These are phyloP conservation scores for Volvox carteri DNA, from an alignment of 163 green algal genomes.

Conservation along the genomic window DNA sequence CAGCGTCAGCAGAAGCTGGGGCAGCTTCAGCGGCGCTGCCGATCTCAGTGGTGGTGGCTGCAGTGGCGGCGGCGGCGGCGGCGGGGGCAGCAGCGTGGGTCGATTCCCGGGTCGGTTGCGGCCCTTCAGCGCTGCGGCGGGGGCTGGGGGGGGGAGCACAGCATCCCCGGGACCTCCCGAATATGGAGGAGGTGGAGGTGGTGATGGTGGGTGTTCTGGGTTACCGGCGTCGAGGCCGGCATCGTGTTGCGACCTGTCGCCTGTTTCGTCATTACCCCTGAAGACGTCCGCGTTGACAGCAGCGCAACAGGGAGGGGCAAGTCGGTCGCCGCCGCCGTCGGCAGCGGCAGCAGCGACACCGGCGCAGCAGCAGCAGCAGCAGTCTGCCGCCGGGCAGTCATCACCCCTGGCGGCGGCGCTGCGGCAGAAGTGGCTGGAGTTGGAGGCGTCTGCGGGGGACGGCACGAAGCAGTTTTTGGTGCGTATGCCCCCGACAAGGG, in stretches of 20 bases:
- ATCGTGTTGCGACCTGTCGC: constrained; percentile 2
- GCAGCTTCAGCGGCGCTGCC: no score
- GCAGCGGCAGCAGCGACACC: background rate
- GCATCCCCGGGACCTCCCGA: background rate
- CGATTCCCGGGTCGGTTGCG: constrained; percentile 13
- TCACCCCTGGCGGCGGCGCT: background rate
- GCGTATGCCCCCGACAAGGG: no score
- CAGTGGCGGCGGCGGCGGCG: background rate
- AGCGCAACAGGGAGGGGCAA: no score
- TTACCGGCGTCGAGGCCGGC: constrained; percentile 13
- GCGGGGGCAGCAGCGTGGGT: background rate
- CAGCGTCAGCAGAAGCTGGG: no score
- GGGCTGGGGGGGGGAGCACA: background rate
- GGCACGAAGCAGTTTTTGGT: constrained; percentile 55
- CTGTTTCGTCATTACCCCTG: no score
- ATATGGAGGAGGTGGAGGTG: background rate
- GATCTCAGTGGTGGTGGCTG: no score
- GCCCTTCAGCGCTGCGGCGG: background rate
- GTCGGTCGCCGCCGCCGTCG: no score
- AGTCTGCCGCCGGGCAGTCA: no score
- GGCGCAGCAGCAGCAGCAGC: no score
- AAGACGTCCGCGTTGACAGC: no score
- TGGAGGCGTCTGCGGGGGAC: constrained; percentile 37
- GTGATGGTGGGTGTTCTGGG: background rate
- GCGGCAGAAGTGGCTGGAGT: constrained; percentile 42